Evolutionary conservation across 2,329 filamentous ascomycete genomes (phyloP).

Genomic region (Penicillium oxalicum): DNA sequence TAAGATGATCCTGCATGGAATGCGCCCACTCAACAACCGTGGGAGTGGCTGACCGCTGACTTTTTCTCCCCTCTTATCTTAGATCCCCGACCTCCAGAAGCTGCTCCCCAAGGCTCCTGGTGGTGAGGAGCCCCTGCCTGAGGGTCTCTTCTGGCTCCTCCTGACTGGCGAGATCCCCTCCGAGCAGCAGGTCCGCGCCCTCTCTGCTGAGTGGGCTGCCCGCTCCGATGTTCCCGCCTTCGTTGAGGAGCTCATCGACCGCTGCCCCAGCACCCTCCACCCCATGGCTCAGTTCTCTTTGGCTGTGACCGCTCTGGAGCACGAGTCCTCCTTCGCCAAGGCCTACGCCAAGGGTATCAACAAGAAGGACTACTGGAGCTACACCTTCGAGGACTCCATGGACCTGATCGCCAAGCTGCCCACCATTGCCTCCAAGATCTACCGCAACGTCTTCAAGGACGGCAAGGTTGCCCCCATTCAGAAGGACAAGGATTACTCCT

Average conservation of each 20-base stretch:
- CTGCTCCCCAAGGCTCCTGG: slow-evolving; percentile 94
- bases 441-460: slow-evolving; percentile 99
- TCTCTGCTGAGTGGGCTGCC: slow-evolving; percentile 98
- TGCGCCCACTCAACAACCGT: neutral
- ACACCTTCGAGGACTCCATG: slow-evolving; percentile 99
- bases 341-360: slow-evolving; percentile 98
- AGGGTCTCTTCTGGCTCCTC: slow-evolving; percentile 99
- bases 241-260: slow-evolving; percentile 98
- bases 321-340: slow-evolving; percentile 95
- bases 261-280: slow-evolving; percentile 97
- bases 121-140: slow-evolving; percentile 92
- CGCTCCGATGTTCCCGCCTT: slow-evolving; percentile 96
- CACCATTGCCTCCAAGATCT: slow-evolving; percentile 96
- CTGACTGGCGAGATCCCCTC: slow-evolving; percentile 94
- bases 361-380: slow-evolving; percentile 99
- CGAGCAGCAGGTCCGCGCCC: slow-evolving; percentile 96
- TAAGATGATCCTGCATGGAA: slow-evolving; percentile 29
- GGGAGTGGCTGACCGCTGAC: neutral
- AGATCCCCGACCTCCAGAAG: slow-evolving; percentile 97
- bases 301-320: slow-evolving; percentile 95
- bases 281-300: slow-evolving; percentile 99
- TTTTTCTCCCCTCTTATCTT: slow-evolving; percentile 26
- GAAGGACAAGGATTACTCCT: slow-evolving; percentile 99
- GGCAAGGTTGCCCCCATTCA: slow-evolving; percentile 93
- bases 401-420: slow-evolving; percentile 99